phyloP scores from a whole-genome alignment of 2,329 filamentous ascomycete species.

The Penicillium rolfsii region DNA sequence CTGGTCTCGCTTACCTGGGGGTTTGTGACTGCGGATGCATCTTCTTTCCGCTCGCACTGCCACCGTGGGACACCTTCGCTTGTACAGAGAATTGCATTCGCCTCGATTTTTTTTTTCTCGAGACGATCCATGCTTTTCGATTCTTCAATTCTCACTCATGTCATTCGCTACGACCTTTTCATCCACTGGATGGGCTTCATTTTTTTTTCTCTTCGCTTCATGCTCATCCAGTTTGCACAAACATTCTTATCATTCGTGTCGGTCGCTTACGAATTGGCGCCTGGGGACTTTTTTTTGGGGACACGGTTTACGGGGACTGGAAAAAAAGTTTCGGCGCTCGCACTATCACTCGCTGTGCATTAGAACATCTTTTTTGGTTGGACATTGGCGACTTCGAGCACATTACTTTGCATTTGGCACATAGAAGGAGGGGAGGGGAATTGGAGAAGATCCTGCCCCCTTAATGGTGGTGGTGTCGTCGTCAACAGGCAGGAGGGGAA shows the following conservation, averaged over 20 bases:
- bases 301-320: conserved; percentile 29
- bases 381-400: conserved; percentile 33
- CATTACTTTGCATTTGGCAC: conserved; percentile 38
- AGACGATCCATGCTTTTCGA: conserved; percentile 25
- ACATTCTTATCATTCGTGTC: conserved; percentile 43
- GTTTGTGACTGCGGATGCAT: conserved; percentile 10
- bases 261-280: conserved; percentile 45
- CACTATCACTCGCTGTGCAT: conserved; percentile 47
- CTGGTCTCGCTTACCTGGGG: conserved; percentile 17
- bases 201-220: conserved; percentile 34
- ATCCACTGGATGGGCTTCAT: conserved; percentile 35
- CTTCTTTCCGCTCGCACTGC: conserved; percentile 14
- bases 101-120: conserved; percentile 10
- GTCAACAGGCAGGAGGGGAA: conserved; percentile 19
- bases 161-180: conserved; percentile 39
- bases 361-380: conserved; percentile 29
- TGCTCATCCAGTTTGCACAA: conserved; percentile 38
- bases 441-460: conserved; percentile 8
- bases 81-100: conserved; percentile 35
- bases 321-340: conserved; percentile 36
- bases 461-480: conserved; percentile 21
- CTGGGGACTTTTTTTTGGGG: conserved; percentile 31
- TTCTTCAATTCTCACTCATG: conserved; percentile 37
- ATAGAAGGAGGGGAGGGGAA: conserved; percentile 32
- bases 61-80: conserved; percentile 44